A percentile compares a stretch with the other conserved stretches of the same genome.
Conservation (phyloP, 2,329 filamentous ascomycete genomes). For the Diaporthe sp. region DNA sequence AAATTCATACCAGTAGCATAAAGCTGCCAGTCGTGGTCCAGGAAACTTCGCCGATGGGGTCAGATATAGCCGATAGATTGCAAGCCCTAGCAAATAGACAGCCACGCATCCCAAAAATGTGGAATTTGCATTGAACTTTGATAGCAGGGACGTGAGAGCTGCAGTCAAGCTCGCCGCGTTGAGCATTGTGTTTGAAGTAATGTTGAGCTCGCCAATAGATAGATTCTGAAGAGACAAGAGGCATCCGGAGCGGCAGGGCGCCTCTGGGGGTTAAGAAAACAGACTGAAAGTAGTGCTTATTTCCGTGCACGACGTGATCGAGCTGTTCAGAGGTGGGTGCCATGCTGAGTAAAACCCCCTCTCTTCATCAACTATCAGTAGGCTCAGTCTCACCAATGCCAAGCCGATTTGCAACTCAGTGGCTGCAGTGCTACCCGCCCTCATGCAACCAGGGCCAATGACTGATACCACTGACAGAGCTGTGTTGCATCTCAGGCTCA, state of each 20-base stretch:
- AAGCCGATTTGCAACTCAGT: not conserved
- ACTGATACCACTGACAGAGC: not conserved
- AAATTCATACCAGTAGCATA: slow-evolving; percentile 17
- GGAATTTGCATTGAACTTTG: not conserved
- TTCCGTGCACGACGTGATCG: not conserved
- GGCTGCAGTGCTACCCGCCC: not conserved
- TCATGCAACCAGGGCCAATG: not conserved
- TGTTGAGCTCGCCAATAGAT: not conserved
- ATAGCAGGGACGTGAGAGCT: not conserved
- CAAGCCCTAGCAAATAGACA: not conserved
- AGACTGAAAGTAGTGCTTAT: not conserved
- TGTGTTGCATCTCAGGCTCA: not conserved
- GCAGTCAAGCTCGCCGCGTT: not conserved
- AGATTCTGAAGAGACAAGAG: not conserved
- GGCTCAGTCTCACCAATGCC: not conserved
- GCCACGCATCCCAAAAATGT: not conserved
- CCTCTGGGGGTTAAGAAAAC: not conserved
- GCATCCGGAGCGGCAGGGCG: too few species aligned
- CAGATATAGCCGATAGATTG: slow-evolving; percentile 16
- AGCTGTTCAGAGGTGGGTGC: not conserved
- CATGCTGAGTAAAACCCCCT: slow-evolving; percentile 17
- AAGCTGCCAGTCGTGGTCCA: not conserved
- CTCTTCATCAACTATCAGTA: not conserved
- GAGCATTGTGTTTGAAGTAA: not conserved
- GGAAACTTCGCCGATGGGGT: slow-evolving; percentile 10